Evolutionary conservation across 192 early-diverging fungal genomes (phyloP).

Genomic region (Geranomyces michiganensis): DNA sequence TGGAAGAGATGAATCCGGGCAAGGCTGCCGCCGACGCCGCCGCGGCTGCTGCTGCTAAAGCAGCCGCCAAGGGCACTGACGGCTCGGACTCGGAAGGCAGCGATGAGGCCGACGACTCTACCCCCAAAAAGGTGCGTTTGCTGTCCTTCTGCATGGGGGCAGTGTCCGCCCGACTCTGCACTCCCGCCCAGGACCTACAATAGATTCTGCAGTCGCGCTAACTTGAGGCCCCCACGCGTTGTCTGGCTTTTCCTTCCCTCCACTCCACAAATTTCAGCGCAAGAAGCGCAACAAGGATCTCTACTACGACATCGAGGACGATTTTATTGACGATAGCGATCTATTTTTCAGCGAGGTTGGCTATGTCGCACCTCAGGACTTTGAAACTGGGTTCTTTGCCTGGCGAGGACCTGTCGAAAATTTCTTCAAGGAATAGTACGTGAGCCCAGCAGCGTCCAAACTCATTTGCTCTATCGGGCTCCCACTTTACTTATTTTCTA

Average conservation of each 20-base stretch:
- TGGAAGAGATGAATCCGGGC: not conserved
- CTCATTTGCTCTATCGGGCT: too few species aligned
- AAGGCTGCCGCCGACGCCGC: not conserved
- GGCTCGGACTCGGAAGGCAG: constrained; percentile 12
- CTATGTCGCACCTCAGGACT: not conserved
- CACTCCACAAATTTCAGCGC: not conserved
- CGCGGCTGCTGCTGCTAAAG: not conserved
- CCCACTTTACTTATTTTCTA: not conserved
- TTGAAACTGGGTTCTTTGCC: constrained; percentile 42
- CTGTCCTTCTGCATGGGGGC: not conserved
- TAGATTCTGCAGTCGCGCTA: not conserved
- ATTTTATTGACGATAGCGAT: constrained; percentile 56
- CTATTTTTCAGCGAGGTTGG: constrained; percentile 32
- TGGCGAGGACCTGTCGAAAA: constrained; percentile 48
- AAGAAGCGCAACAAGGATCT: constrained; percentile 20
- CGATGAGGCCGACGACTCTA: constrained; percentile 11
- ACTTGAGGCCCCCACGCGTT: too few species aligned
- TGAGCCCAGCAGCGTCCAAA: not conserved
- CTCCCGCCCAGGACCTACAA: not conserved
- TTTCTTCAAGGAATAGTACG: constrained; percentile 43
- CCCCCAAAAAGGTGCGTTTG: not conserved
- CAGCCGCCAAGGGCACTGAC: constrained; percentile 2
- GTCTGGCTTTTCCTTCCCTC: not conserved
- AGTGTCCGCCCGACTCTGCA: not conserved
- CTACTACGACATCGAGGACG: constrained; percentile 54